These are phyloP conservation scores for Aphanomyces cochlioides DNA, from an alignment of 352 stramenopile genomes.

Conservation along the genomic window DNA sequence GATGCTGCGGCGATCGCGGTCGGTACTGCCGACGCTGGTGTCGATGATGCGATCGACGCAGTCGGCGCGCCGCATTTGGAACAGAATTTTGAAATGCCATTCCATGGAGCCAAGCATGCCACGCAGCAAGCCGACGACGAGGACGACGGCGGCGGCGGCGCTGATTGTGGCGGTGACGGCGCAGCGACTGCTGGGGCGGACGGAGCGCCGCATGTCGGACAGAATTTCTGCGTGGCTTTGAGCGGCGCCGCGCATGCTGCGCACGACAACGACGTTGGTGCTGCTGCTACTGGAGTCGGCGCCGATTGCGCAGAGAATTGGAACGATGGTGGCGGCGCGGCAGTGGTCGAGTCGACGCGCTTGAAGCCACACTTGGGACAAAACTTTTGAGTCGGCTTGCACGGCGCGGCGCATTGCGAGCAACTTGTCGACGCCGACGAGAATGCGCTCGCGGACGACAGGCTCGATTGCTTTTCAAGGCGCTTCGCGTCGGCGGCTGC, in stretches of 20 bases:
- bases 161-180: neutral
- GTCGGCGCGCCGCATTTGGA: conserved; percentile 56
- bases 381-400: conserved; percentile 63
- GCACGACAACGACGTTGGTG: conserved; percentile 21
- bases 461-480: conserved; percentile 11
- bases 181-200: conserved; percentile 15
- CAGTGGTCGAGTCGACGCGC: conserved; percentile 8
- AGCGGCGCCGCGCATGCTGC: neutral
- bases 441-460: no score
- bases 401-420: conserved; percentile 17
- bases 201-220: conserved; percentile 25
- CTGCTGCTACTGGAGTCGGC: neutral
- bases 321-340: conserved; percentile 12
- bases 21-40: conserved; percentile 38
- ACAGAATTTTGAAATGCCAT: conserved; percentile 70
- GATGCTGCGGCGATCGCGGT: conserved; percentile 41
- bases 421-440: neutral
- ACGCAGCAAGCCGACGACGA: conserved; percentile 35
- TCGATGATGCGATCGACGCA: conserved; percentile 29
- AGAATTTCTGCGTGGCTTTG: conserved; percentile 25
- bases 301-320: no score
- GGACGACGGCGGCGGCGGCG: conserved; percentile 4
- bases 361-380: conserved; percentile 65
- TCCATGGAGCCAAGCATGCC: conserved; percentile 50
- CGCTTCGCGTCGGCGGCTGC: conserved; percentile 25